Base-by-base conservation (phyloP, 768 basidiomycete genomes). In the Cubamyces sp. region DNA sequence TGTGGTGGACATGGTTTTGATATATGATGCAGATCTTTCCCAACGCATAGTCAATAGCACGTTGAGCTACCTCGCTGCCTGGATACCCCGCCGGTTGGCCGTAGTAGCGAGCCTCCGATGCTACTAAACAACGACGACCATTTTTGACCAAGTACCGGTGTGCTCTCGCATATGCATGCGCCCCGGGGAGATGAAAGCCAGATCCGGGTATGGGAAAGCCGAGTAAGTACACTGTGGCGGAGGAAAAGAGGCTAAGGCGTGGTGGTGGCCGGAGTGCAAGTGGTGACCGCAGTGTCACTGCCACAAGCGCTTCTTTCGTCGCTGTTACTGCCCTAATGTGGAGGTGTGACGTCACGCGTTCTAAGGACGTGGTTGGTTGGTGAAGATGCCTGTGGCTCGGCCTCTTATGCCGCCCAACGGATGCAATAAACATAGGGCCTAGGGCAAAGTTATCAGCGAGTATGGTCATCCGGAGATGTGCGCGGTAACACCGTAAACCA, bases 181-280 rank as follows among this genome's bases (percentile, higher is more conserved):
- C 11, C 34, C 34, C 34, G 34, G 34, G 34, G 34, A 34, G 34
- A 34, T 34, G 34, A 34, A 5, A 34, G 34, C 34, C 5, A 34
- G 9, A 9, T 34, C 34, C 34, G 34, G 34, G 34, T 5, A 34
- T 34, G 9, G 34, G 34, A 41, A 68, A 54, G 52, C 71, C 71
- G 16, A 59, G 45, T 18, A 46, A 34, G 34, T 9, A 23, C 45
- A 8, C 14, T 46, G 45, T 46, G 45, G 45, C 45, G 19, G 45
- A 9, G 5, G 34, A 34, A 34, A 11, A 34, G 34, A 34, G 34
- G 34, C 34, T 11, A 9, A 34, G 34, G 34, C 34, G 34, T 34
- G 34, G 34, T 34, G 34, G 34, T 34, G 1, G 34, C 34, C 34
- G 34, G 34, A 34, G 34, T 34, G 34, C 34, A 34, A 34, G 6